Evolutionary conservation across 129 eudicot species (phyloP).

Genomic region (Mikania micrantha): DNA sequence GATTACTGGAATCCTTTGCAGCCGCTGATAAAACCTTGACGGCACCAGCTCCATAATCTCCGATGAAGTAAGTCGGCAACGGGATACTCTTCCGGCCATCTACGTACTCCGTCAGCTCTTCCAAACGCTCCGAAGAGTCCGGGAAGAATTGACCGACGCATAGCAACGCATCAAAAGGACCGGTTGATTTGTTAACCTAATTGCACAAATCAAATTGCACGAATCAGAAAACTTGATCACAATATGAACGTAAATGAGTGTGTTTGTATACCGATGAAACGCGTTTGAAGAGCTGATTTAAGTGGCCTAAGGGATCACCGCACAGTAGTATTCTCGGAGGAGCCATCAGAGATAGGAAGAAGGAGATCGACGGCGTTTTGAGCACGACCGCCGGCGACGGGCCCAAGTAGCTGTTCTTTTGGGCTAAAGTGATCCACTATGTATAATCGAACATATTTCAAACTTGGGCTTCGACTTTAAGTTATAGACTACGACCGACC

Average conservation of each 20-base stretch:
- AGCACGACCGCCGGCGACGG: background rate
- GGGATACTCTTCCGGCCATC: slow-evolving; percentile 64
- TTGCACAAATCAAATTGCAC: background rate
- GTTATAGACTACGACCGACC: too few relatives aligned
- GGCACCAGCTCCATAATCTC: slow-evolving; percentile 85
- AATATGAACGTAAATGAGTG: background rate
- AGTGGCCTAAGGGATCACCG: slow-evolving; percentile 88
- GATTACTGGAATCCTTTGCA: slow-evolving; percentile 49
- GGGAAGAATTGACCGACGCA: slow-evolving; percentile 98
- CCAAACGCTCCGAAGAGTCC: slow-evolving; percentile 53
- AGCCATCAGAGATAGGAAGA: slow-evolving; percentile 36
- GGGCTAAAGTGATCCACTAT: background rate
- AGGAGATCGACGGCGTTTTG: slow-evolving; percentile 25
- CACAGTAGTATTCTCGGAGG: slow-evolving; percentile 38
- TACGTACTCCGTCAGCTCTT: slow-evolving; percentile 62
- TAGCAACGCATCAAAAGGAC: slow-evolving; percentile 84
- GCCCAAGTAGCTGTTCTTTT: background rate
- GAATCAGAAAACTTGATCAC: background rate
- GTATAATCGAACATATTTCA: background rate
- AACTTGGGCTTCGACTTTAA: background rate
- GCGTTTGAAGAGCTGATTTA: slow-evolving; percentile 82
- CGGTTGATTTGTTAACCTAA: slow-evolving; percentile 90
- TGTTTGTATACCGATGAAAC: slow-evolving; percentile 44
- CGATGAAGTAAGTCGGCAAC: slow-evolving; percentile 44
- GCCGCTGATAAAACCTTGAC: slow-evolving; percentile 55